phyloP scores from a whole-genome alignment of 306 rosid species.

The Vigna radiata region DNA sequence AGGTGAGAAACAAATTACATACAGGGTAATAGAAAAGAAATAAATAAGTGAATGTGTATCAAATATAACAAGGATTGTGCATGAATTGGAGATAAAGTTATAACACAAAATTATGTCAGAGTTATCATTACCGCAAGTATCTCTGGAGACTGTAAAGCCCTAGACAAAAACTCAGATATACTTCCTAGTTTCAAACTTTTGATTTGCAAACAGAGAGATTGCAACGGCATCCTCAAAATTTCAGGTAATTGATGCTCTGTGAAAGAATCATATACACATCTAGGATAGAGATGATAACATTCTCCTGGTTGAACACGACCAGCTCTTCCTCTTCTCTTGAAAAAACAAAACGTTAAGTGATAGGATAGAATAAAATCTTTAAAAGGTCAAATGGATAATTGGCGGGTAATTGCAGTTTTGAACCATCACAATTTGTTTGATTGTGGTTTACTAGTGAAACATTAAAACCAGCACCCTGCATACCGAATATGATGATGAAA shows the following conservation, averaged over 20 bases:
- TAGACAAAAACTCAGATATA: conserved; percentile 85
- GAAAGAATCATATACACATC: conserved; percentile 83
- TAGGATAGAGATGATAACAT: conserved; percentile 93
- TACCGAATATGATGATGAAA: neutral
- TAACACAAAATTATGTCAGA: neutral
- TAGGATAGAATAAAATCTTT: conserved; percentile 25
- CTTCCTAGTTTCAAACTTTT: conserved; percentile 94
- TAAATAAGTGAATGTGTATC: neutral
- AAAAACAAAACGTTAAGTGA: conserved; percentile 33
- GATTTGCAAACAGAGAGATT: conserved; percentile 95
- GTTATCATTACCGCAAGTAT: conserved; percentile 70
- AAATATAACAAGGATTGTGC: neutral
- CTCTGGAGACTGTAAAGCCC: conserved; percentile 96
- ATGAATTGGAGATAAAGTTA: conserved; percentile 34
- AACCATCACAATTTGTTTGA: neutral
- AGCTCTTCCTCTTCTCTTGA: conserved; percentile 98
- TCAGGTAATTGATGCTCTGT: conserved; percentile 89
- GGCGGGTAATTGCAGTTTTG: neutral
- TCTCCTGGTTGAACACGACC: conserved; percentile 97
- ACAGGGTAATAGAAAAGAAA: conserved; percentile 16
- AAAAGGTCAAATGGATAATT: conserved; percentile 33
- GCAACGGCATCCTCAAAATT: conserved; percentile 95
- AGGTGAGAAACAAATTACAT: conserved; percentile 38
- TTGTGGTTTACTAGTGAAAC: neutral
- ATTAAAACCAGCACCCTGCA: neutral